Conservation (phyloP, 148 eudicot genomes). For the Euryodendron excelsum region DNA sequence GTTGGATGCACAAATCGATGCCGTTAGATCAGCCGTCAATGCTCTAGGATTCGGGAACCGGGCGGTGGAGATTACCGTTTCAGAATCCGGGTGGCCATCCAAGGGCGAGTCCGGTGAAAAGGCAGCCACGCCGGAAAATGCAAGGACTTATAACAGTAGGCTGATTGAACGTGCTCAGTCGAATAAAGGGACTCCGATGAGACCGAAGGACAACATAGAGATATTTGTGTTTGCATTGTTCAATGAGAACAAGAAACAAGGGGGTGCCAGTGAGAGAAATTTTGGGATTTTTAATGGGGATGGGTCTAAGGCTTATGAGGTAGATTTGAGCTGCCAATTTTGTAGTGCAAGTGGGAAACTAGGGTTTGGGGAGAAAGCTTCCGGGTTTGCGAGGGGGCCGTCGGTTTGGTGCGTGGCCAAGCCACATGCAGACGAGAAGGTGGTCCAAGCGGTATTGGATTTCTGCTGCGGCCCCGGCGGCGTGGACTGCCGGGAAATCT, state of each 20-base stretch:
- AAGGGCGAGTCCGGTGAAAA: constrained; percentile 30
- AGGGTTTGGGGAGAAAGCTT: constrained; percentile 23
- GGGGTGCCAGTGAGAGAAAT: constrained; percentile 34
- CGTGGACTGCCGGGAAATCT: constrained; percentile 34
- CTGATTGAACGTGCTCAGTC: constrained; percentile 36
- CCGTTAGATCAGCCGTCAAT: constrained; percentile 32
- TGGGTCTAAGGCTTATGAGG: constrained; percentile 40
- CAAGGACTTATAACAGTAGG: constrained; percentile 31
- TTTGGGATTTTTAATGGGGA: constrained; percentile 40
- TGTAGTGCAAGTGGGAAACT: constrained; percentile 23
- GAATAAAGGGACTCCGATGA: constrained; percentile 39
- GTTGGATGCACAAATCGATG: constrained; percentile 45
- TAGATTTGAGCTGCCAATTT: constrained; percentile 39
- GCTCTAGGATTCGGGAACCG: constrained; percentile 35
- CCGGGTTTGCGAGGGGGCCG: constrained; percentile 29
- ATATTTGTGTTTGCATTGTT: constrained; percentile 40
- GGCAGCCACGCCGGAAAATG: constrained; percentile 39
- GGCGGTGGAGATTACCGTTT: constrained; percentile 23
- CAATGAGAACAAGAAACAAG: constrained; percentile 46
- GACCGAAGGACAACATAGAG: constrained; percentile 29
- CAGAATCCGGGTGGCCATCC: constrained; percentile 50
- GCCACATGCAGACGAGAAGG: constrained; percentile 42
- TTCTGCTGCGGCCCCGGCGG: constrained; percentile 43
- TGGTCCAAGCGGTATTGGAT: constrained; percentile 36
- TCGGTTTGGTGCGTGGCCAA: constrained; percentile 49